Base-by-base conservation (phyloP, 192 early-diverging fungal genomes). In the Globomyces pollinis-pini region DNA sequence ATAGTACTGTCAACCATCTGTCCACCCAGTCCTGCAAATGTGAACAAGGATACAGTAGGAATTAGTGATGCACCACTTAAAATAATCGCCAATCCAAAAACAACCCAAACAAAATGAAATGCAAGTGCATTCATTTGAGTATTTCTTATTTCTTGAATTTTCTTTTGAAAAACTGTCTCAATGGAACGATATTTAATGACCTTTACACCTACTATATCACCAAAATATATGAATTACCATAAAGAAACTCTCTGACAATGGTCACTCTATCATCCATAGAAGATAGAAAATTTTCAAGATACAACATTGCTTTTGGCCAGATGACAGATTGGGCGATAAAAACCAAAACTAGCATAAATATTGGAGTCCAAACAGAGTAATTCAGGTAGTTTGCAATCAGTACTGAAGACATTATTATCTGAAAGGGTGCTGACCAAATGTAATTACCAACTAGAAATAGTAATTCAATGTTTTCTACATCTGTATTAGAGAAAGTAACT, bases 1-100 rank as follows among this genome's bases (percentile, higher is more conserved):
- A 88, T 80, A 38, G 88, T 59, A 50, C 74, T 70, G 21, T 82
- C 65, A 0, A 77, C 85, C 18, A 91, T 67, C 11, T 73, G n/a
- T 13, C 59, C 47, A 30, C 32, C 26, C 11, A 43, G n/a, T 5
- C n/a, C 24, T 6, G 35, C 21, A 47, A 52, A 60, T 18, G 52
- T 49, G 12, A 60, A 26, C 18, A 60, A 60, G 15, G 44, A 30
- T 8, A 43, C 39, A 35, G 52, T 60, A 8, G 59, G 59, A 44
- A 60, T 60, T 6, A 33, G 34, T 15, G 52, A 35, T 20, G 45
- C 23, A 8, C 45, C 31, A 18, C 18, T 50, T 36, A 52, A 24
- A 18, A 45, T 26, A 44, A 60, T 33, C 32, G 30, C 42, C 31
- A 60, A 24, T 8, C 33, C 13, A 60, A 60, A 9, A 34, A 34